Conservation (phyloP, 352 stramenopile species). For the Phytophthora melonis region DNA sequence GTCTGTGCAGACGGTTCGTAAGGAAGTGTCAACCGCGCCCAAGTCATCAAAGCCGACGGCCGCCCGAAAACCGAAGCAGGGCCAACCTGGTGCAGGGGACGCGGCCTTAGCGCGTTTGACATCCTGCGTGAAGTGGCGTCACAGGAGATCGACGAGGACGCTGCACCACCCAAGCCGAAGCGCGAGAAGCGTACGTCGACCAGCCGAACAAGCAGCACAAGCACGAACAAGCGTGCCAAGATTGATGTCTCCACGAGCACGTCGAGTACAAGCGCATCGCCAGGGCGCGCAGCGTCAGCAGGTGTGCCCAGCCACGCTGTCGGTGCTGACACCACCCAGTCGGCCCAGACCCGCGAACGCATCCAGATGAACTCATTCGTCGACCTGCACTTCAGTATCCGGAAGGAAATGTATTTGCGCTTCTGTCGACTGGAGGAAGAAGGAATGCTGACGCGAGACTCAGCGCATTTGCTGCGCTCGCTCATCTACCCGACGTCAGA, state of each 20-base stretch:
- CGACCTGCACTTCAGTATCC: slow-evolving; percentile 86
- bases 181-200: slow-evolving; percentile 35
- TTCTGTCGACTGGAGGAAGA: slow-evolving; percentile 86
- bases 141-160: slow-evolving; percentile 60
- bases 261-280: slow-evolving; percentile 15
- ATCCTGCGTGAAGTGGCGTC: slow-evolving; percentile 85
- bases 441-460: slow-evolving; percentile 70
- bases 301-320: slow-evolving; percentile 10
- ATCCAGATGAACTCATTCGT: slow-evolving; percentile 85
- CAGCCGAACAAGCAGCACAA: slow-evolving; percentile 19
- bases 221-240: slow-evolving; percentile 41
- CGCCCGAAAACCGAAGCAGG: slow-evolving; percentile 41
- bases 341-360: slow-evolving; percentile 51
- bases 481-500: slow-evolving; percentile 88
- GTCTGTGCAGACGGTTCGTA: slow-evolving; percentile 22
- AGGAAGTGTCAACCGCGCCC: slow-evolving; percentile 22
- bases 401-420: slow-evolving; percentile 89
- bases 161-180: slow-evolving; percentile 39
- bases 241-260: slow-evolving; percentile 35
- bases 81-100: slow-evolving; percentile 27
- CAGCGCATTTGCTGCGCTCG: slow-evolving; percentile 73
- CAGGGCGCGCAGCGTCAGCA: slow-evolving; percentile 15
- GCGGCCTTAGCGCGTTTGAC: slow-evolving; percentile 78
- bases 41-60: slow-evolving; percentile 38
- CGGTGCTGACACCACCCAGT: slow-evolving; percentile 32